These are phyloP conservation scores for Rhynchospora pubera DNA, from an alignment of 176 grass and related monocot genomes.

Conservation along the genomic window DNA sequence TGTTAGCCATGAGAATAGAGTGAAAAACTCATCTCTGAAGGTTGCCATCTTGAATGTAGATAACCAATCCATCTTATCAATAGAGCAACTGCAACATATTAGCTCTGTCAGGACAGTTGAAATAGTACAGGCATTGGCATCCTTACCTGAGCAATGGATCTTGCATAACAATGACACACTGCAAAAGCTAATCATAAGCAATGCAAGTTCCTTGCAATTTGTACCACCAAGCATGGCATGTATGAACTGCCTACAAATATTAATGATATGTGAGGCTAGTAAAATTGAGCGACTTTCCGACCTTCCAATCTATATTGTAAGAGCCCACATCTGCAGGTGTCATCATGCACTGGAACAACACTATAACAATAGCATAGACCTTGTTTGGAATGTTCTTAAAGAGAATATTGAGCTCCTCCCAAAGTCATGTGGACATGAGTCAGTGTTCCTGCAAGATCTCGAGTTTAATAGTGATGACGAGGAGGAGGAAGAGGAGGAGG, in stretches of 20 bases:
- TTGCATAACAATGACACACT: background rate
- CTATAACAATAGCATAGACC: background rate
- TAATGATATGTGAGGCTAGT: background rate
- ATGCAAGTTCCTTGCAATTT: background rate
- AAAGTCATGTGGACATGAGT: background rate
- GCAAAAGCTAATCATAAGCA: background rate
- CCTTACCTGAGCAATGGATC: background rate
- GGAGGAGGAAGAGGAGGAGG: too few relatives aligned
- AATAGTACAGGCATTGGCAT: background rate
- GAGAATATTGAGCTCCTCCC: background rate
- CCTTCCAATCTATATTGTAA: background rate
- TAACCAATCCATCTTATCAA: background rate
- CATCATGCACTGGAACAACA: background rate
- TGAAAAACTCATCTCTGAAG: background rate
- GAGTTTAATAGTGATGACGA: background rate
- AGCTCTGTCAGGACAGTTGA: background rate
- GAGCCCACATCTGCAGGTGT: background rate
- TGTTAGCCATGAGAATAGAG: background rate
- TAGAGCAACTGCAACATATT: background rate
- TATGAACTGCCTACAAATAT: background rate
- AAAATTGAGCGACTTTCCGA: background rate
- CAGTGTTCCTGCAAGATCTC: background rate
- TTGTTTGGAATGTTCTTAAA: slow-evolving; percentile 5
- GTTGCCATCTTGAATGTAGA: slow-evolving; percentile 22
- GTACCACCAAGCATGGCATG: background rate